Percentiles rank a stretch among this genome's conserved stretches.
Conservation (phyloP, 768 basidiomycete species). For the Psilocybe subaeruginosa region DNA sequence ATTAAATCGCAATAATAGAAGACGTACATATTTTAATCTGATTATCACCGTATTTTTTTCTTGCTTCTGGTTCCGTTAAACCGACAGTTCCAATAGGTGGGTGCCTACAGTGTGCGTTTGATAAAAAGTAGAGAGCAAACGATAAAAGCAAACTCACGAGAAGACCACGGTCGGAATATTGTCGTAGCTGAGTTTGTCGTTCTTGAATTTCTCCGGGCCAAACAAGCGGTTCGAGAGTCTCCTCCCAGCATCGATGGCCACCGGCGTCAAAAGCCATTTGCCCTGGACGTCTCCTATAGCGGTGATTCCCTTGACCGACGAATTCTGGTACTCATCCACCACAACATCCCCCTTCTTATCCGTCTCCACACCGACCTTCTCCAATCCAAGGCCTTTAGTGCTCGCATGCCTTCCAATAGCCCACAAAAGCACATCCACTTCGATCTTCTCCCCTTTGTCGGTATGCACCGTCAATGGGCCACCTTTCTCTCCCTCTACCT, state of each 20-base stretch:
- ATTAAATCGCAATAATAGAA: neutral
- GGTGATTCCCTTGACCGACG: slow-evolving; percentile 68
- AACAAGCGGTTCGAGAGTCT: slow-evolving; percentile 89
- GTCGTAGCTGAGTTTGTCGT: slow-evolving; percentile 86
- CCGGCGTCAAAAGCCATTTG: slow-evolving; percentile 92
- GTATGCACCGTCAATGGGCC: slow-evolving; percentile 76
- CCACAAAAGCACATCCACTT: slow-evolving; percentile 90
- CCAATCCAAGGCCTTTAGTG: slow-evolving; percentile 78
- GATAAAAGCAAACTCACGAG: slow-evolving; percentile 62
- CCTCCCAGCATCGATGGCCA: slow-evolving; percentile 95
- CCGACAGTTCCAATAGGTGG: slow-evolving; percentile 96
- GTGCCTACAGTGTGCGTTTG: slow-evolving; percentile 55
- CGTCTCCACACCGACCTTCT: slow-evolving; percentile 74
- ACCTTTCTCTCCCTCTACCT: slow-evolving; percentile 76
- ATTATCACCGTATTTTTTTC: slow-evolving; percentile 84
- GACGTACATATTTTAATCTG: slow-evolving; percentile 89
- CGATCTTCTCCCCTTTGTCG: slow-evolving; percentile 73
- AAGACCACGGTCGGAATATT: slow-evolving; percentile 97
- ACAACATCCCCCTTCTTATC: slow-evolving; percentile 82
- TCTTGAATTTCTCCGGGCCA: slow-evolving; percentile 82
- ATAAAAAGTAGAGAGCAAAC: neutral
- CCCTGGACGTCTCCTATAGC: slow-evolving; percentile 94
- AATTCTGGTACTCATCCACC: slow-evolving; percentile 92
- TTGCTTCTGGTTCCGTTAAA: slow-evolving; percentile 89
- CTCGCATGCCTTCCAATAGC: slow-evolving; percentile 89